Base-by-base conservation (phyloP, 202 grass and related monocot genomes). In the Elaeis oleifera region DNA sequence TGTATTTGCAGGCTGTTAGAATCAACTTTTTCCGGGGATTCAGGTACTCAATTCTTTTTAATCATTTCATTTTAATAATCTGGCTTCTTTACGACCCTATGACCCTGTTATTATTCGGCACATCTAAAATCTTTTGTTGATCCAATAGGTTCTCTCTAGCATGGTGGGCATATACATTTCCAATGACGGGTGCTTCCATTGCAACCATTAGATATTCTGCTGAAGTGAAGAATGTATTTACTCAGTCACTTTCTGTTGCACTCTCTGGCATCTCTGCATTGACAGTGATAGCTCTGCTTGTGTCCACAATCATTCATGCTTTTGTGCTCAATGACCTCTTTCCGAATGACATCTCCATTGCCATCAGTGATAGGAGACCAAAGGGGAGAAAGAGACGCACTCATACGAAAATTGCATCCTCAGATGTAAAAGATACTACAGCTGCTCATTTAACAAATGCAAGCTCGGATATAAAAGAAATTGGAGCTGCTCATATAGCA, bases 161-260 rank as follows among this genome's bases (percentile, higher is more conserved):
- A 51, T 65, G 62, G 62, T 65, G 62, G 62, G 62, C 62, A 17
- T 65, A 65, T 17, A 65, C 62, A 26, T 65, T 51, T n/a, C 62
- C 62, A 16, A 65, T 65, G 62, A 52, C 62, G 1, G 49, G 62
- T 6, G 62, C 62, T 16, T 17, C 62, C n/a, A 18, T 51, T 1
- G 62, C 62, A 18, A 65, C 62, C 11, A 65, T 65, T 18, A 44
- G 49, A 51, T 65, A 65, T 23, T 65, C 62, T 15, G 13, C 16
- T 25, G 62, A 65, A 28, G 62, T 51, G 7, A 27, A 39, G 20
- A 51, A 52, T 13, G 0, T 18, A 25, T 52, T 65, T 26, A 65
- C 62, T 52, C 62, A 14, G 16, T 9, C 32, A n/a, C n/a, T 65
- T 4, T 27, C 62, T 15, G 14, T 65, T 26, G 21, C 22, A 18